Percentiles rank a stretch among this genome's conserved stretches.
These are phyloP conservation scores for Annulohypoxylon stygium DNA, from an alignment of 495 filamentous ascomycete species.

Conservation along the genomic window DNA sequence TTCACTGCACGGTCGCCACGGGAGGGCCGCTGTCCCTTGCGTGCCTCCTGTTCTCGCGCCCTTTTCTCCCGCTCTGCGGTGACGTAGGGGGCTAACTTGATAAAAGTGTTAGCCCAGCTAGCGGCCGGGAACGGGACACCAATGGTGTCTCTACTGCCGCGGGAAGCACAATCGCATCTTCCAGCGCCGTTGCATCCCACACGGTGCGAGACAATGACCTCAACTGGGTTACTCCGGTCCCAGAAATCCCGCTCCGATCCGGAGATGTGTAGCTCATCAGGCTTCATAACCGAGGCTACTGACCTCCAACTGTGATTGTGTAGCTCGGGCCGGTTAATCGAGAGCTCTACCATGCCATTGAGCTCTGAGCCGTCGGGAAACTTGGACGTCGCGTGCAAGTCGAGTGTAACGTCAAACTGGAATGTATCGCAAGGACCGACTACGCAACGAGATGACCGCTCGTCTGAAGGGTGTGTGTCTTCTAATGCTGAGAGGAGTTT, in stretches of 20 bases:
- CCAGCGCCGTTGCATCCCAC: constrained; percentile 54
- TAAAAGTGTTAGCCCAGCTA: constrained; percentile 62
- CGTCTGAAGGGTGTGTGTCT: constrained; percentile 51
- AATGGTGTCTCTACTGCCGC: constrained; percentile 53
- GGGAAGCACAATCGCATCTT: constrained; percentile 50
- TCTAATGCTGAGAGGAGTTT: constrained; percentile 55
- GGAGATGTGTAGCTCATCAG: constrained; percentile 60
- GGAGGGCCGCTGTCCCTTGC: constrained; percentile 41
- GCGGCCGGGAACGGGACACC: constrained; percentile 65
- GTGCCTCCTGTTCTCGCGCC: constrained; percentile 38
- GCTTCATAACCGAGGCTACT: constrained; percentile 62
- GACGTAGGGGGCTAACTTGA: constrained; percentile 59
- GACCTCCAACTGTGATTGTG: constrained; percentile 64
- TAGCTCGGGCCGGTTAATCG: constrained; percentile 58
- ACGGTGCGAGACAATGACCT: constrained; percentile 55
- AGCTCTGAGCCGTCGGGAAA: constrained; percentile 64
- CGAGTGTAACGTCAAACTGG: constrained; percentile 64
- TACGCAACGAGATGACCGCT: constrained; percentile 49
- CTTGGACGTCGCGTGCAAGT: constrained; percentile 58
- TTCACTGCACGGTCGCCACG: constrained; percentile 49
- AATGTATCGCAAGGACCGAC: constrained; percentile 63
- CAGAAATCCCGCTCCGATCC: constrained; percentile 51
- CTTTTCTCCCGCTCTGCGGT: constrained; percentile 51
- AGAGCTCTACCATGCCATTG: constrained; percentile 63
- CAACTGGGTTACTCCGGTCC: constrained; percentile 51